A percentile compares a stretch with the other conserved stretches of the same genome.
Conservation (phyloP, 192 early-diverging fungal genomes). For the Linnemannia hyalina region DNA sequence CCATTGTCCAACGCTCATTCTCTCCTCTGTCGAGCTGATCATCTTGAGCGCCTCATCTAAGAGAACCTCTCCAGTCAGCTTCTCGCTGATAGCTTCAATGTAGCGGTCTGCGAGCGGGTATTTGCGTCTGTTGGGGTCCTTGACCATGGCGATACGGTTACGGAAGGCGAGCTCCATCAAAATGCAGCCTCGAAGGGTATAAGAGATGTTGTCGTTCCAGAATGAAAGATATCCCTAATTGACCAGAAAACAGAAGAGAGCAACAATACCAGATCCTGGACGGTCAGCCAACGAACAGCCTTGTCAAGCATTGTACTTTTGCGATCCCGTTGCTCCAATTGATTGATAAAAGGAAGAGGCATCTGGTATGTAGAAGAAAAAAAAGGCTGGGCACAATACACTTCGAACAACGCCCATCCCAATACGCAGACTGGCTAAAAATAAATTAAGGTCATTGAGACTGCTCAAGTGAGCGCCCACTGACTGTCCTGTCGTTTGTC, state of each 20-base stretch:
- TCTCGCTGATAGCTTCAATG: conserved; percentile 87
- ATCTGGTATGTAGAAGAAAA: not conserved
- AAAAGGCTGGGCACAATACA: not conserved
- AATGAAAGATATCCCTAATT: conserved; percentile 94
- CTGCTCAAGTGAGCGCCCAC: not conserved
- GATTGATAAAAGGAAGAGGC: not conserved
- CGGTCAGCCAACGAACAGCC: not conserved
- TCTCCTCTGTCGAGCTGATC: conserved; percentile 84
- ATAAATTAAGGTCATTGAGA: conserved; percentile 12
- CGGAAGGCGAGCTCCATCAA: conserved; percentile 97
- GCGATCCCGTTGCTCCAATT: not conserved
- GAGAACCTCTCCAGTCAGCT: conserved; percentile 92
- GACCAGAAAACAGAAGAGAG: not conserved
- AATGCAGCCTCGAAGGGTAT: conserved; percentile 94
- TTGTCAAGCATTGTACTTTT: not conserved
- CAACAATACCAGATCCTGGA: not conserved
- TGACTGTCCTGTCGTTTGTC: not conserved
- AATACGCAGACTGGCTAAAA: not conserved
- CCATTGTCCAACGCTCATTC: conserved; percentile 90
- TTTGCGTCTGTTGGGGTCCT: conserved; percentile 83
- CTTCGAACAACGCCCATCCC: not conserved
- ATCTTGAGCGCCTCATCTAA: conserved; percentile 94
- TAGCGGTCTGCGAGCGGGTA: conserved; percentile 84
- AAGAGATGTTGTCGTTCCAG: conserved; percentile 99
- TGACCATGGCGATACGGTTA: conserved; percentile 87